Evolutionary conservation across 2,329 filamentous ascomycete species (phyloP).

Genomic region (Plectosphaerella cucumerina): DNA sequence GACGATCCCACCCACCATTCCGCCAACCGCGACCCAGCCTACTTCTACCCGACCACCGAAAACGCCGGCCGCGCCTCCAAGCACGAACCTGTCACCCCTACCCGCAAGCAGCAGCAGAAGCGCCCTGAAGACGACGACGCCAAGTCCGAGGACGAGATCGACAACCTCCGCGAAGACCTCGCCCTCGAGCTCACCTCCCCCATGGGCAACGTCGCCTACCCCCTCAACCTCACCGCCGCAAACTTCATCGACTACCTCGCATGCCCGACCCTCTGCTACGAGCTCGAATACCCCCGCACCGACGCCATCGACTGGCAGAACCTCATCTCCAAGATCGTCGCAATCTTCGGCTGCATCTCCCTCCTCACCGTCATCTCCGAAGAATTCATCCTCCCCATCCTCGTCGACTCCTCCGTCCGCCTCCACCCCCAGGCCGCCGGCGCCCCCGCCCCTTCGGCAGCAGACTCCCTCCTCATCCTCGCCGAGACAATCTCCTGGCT

Average conservation of each 20-base stretch:
- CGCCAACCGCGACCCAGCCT: constrained; percentile 57
- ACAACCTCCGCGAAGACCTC: constrained; percentile 76
- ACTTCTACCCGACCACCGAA: constrained; percentile 68
- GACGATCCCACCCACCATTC: constrained; percentile 63
- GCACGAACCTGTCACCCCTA: background rate
- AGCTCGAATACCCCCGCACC: constrained; percentile 89
- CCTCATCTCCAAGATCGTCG: constrained; percentile 78
- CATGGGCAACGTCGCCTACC: constrained; percentile 85
- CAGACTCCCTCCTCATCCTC: constrained; percentile 74
- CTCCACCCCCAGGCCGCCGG: constrained; percentile 38
- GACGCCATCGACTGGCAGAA: constrained; percentile 71
- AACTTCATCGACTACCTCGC: constrained; percentile 87
- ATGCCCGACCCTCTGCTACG: constrained; percentile 95
- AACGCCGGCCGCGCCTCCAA: constrained; percentile 38
- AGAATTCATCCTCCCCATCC: constrained; percentile 90
- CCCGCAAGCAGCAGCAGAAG: constrained; percentile 14
- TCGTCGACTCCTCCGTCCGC: constrained; percentile 62
- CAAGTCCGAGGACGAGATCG: constrained; percentile 46
- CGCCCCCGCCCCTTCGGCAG: constrained; percentile 29
- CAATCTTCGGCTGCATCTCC: constrained; percentile 95
- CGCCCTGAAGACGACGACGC: constrained; percentile 16
- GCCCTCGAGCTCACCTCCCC: constrained; percentile 89
- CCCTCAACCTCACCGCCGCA: constrained; percentile 73
- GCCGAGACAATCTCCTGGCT: constrained; percentile 87
- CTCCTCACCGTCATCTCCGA: constrained; percentile 86